Evolutionary conservation across 371 early-diverging fungal species (phyloP).

Genomic region (Apophysomyces sp.): DNA sequence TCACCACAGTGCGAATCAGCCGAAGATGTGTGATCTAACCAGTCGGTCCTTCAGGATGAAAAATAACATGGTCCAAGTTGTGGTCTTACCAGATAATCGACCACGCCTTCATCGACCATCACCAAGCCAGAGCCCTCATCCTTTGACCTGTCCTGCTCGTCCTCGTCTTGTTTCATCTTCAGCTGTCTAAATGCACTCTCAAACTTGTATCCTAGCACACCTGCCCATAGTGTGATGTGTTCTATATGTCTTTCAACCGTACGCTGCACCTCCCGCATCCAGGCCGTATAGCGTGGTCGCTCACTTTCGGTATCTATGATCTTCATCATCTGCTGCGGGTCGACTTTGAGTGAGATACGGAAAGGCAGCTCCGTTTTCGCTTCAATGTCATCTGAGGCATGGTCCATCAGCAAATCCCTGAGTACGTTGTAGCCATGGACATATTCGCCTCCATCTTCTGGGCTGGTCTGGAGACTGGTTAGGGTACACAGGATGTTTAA

Average conservation of each 20-base stretch:
- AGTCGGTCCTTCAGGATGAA: background rate
- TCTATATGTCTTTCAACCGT: conserved; percentile 50
- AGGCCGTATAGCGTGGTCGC: conserved; percentile 46
- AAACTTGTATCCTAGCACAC: conserved; percentile 47
- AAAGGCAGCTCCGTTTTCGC: conserved; percentile 28
- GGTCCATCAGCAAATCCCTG: conserved; percentile 36
- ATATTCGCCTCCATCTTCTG: conserved; percentile 18
- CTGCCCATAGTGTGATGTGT: conserved; percentile 45
- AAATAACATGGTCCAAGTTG: background rate
- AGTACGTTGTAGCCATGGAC: conserved; percentile 52
- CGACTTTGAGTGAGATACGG: conserved; percentile 44
- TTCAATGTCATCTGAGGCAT: conserved; percentile 20
- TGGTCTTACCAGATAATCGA: conserved; percentile 43
- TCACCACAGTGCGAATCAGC: conserved; percentile 42
- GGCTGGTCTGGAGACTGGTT: conserved; percentile 37
- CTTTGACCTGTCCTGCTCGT: background rate
- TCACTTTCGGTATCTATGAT: conserved; percentile 35
- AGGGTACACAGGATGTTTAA: conserved; percentile 43
- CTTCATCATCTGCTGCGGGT: conserved; percentile 37
- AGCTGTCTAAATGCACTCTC: conserved; percentile 47
- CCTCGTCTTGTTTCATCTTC: conserved; percentile 13
- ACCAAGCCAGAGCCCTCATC: conserved; percentile 23
- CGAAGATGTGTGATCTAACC: conserved; percentile 43
- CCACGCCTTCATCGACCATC: conserved; percentile 56
- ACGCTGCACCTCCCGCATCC: conserved; percentile 51